phyloP scores from a whole-genome alignment of 2,329 filamentous ascomycete species.

The Colletotrichum chlorophyti region DNA sequence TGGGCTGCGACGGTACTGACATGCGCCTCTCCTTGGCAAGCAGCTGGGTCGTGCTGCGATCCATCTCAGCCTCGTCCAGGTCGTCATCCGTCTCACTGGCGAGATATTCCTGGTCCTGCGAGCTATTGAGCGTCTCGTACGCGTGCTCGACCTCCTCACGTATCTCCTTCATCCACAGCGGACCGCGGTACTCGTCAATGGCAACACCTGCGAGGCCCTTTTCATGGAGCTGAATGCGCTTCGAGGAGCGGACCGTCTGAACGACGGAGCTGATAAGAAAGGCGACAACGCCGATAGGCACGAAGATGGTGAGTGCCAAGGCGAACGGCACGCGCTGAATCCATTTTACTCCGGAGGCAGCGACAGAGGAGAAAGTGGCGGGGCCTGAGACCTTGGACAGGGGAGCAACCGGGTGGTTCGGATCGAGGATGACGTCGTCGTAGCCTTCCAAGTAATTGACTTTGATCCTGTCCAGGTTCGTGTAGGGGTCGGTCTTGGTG shows the following conservation, averaged over 20 bases:
- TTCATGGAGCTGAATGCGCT: conserved; percentile 80
- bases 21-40: conserved; percentile 49
- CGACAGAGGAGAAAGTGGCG: conserved; percentile 40
- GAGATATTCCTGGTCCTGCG: conserved; percentile 76
- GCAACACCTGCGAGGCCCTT: conserved; percentile 71
- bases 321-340: conserved; percentile 67
- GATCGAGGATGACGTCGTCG: conserved; percentile 77
- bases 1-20: conserved; percentile 63
- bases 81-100: conserved; percentile 59
- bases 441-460: conserved; percentile 79
- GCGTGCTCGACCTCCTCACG: conserved; percentile 79
- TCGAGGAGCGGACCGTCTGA: conserved; percentile 77
- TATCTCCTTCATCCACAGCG: conserved; percentile 77
- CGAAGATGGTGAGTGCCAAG: conserved; percentile 69
- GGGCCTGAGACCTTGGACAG: conserved; percentile 42
- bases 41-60: conserved; percentile 45
- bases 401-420: conserved; percentile 62
- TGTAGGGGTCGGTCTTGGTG: conserved; percentile 78
- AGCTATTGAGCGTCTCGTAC: conserved; percentile 75
- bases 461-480: conserved; percentile 69
- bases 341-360: conserved; percentile 39
- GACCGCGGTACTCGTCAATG: conserved; percentile 71
- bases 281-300: conserved; percentile 74
- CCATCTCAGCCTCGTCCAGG: conserved; percentile 42
- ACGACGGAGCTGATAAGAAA: conserved; percentile 80